Evolutionary conservation across 768 basidiomycete genomes (phyloP), one percentile per base, ranked within the genome.

Genomic region (Rhizopogon sp.): DNA sequence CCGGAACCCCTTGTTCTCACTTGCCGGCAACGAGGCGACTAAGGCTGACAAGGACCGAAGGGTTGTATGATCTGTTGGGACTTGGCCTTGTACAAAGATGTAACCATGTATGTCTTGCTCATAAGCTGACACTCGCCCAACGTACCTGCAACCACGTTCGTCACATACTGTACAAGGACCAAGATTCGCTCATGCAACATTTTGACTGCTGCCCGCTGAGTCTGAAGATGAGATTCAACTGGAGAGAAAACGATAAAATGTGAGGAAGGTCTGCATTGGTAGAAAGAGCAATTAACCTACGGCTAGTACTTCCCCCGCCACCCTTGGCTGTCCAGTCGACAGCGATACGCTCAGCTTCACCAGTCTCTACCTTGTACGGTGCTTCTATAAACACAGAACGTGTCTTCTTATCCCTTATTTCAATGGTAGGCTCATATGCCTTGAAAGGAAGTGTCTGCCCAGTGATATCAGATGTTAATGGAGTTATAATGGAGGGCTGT

Each of bases 261-360:
- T 55, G 59, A 46, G 35, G 49, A 43, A 44, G 33, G 42, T 35
- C 16, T 20, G 43, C 9, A 20, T 29, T 42, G 9, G 1, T 11
- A 10, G 14, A 28, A 58, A 56, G 35, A 6, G 13, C 25, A 31
- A 22, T 37, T 47, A 45, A 77, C 89, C 72, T 61, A 93, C 93
- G 74, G 59, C 85, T 90, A 13, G 85, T 90, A 42, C 86, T 88
- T 58, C 85, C 88, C 29, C 83, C 89, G 46, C 92, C 90, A 8
- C 90, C 90, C 67, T 85, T 84, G 25, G 91, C 89, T 3, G 91
- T 91, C 81, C 93, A 96, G 68, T 98, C 96, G 0, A 99, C 97
- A 6, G 97, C 97, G 58, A 99, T 98, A 39, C 97, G 85, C 68
- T 99, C 97, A 14, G 97, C 97, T 72, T 99, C 97, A 35, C 96